phyloP scores from a whole-genome alignment of 495 filamentous ascomycete species.

The Letharia lupina region DNA sequence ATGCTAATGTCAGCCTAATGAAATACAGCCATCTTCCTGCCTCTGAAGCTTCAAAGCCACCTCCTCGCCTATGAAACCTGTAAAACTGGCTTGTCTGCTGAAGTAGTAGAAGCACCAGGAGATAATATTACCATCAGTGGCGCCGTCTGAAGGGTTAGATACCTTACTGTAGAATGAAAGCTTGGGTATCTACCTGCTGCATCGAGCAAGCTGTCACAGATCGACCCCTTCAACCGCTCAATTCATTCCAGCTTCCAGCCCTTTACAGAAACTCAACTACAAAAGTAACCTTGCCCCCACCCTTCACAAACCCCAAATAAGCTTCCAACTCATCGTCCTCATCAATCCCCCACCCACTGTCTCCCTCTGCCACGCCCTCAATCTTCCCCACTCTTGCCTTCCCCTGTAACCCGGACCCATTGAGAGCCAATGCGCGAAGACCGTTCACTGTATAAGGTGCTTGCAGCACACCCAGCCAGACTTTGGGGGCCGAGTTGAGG shows the following conservation, averaged over 20 bases:
- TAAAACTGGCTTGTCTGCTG: no score
- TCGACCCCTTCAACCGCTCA: background rate
- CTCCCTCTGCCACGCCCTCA: constrained; percentile 56
- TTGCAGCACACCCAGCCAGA: constrained; percentile 57
- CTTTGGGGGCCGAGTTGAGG: constrained; percentile 36
- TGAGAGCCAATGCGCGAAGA: constrained; percentile 43
- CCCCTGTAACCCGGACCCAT: constrained; percentile 5
- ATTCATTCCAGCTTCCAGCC: background rate
- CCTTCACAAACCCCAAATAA: constrained; percentile 56
- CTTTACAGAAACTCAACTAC: constrained; percentile 32
- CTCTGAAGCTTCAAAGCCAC: no score
- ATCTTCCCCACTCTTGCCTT: constrained; percentile 44
- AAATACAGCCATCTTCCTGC: no score
- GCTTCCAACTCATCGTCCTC: constrained; percentile 62
- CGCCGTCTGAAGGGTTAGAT: background rate
- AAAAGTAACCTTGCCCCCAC: constrained; percentile 56
- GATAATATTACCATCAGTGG: background rate
- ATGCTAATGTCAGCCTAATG: no score
- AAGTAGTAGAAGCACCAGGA: no score
- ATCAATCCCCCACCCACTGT: constrained; percentile 49
- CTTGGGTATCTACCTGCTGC: background rate
- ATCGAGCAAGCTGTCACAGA: no score
- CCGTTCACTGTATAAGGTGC: constrained; percentile 45
- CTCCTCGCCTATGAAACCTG: no score
- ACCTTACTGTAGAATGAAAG: background rate